Percentiles rank a stretch among this genome's conserved stretches.
Conservation (phyloP, 345 rosid genomes). For the Pistacia integerrima region DNA sequence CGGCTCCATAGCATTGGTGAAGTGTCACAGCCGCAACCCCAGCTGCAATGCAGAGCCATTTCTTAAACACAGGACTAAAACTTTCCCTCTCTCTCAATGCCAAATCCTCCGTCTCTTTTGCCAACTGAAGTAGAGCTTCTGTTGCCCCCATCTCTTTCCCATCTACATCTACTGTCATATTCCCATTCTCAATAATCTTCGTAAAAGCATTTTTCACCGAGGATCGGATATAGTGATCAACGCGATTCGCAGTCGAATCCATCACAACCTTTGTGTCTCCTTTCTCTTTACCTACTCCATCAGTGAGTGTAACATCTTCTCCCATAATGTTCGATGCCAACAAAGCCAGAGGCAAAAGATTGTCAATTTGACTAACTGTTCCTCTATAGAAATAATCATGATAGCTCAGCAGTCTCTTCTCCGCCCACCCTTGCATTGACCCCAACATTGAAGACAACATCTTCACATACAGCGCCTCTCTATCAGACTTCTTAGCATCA, state of each 20-base stretch:
- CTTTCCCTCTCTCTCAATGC: conserved; percentile 72
- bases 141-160: conserved; percentile 51
- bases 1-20: conserved; percentile 73
- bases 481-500: conserved; percentile 69
- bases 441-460: conserved; percentile 58
- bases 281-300: conserved; percentile 46
- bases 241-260: conserved; percentile 58
- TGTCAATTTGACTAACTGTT: conserved; percentile 53
- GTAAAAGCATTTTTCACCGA: conserved; percentile 72
- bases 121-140: conserved; percentile 60
- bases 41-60: conserved; percentile 66
- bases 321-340: conserved; percentile 64
- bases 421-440: conserved; percentile 85
- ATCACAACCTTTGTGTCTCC: conserved; percentile 46
- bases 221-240: conserved; percentile 71
- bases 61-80: conserved; percentile 78
- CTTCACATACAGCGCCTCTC: conserved; percentile 63
- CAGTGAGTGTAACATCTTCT: conserved; percentile 58
- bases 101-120: conserved; percentile 75
- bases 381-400: conserved; percentile 78
- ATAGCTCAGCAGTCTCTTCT: conserved; percentile 69
- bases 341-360: conserved; percentile 70
- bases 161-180: conserved; percentile 35
- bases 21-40: conserved; percentile 70
- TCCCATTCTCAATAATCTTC: conserved; percentile 61